Evolutionary conservation across 352 stramenopile genomes (phyloP).

Genomic region (Phytophthora macrochlamydospora): DNA sequence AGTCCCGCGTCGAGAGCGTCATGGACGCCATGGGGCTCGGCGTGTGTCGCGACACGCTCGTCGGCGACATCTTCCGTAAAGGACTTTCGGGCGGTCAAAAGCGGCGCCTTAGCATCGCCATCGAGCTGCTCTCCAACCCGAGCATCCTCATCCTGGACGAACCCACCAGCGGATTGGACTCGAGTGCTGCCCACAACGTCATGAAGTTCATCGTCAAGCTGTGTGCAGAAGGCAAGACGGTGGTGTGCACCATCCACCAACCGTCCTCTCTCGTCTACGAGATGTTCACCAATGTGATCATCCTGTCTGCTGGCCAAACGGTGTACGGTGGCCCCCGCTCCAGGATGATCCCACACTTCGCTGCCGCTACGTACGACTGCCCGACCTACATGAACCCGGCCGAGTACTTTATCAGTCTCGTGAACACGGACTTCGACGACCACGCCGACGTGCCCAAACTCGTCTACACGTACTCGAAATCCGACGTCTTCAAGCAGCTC

Average conservation of each 20-base stretch:
- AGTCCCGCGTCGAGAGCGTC: conserved; percentile 44
- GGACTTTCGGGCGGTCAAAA: conserved; percentile 84
- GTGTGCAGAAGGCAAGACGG: conserved; percentile 38
- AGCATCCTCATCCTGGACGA: conserved; percentile 84
- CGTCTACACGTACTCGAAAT: conserved; percentile 24
- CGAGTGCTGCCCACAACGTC: conserved; percentile 37
- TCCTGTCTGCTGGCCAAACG: conserved; percentile 69
- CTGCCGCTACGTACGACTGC: conserved; percentile 31
- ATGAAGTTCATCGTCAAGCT: conserved; percentile 39
- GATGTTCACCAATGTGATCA: conserved; percentile 56
- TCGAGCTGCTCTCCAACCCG: conserved; percentile 79
- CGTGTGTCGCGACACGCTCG: conserved; percentile 53
- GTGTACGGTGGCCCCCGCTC: conserved; percentile 76
- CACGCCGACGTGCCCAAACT: conserved; percentile 36
- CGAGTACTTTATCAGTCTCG: conserved; percentile 53
- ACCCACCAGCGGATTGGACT: conserved; percentile 65
- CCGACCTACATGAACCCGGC: conserved; percentile 59
- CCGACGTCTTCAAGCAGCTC: conserved; percentile 15
- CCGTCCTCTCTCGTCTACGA: conserved; percentile 52
- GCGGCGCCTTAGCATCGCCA: conserved; percentile 72
- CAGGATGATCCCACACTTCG: conserved; percentile 47
- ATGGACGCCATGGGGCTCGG: conserved; percentile 65
- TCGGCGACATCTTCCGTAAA: conserved; percentile 79
- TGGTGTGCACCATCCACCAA: conserved; percentile 71
- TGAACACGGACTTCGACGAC: conserved; percentile 70